phyloP scores from a whole-genome alignment of 805 yeast genomes.

The Suhomyces xylopsoci region DNA sequence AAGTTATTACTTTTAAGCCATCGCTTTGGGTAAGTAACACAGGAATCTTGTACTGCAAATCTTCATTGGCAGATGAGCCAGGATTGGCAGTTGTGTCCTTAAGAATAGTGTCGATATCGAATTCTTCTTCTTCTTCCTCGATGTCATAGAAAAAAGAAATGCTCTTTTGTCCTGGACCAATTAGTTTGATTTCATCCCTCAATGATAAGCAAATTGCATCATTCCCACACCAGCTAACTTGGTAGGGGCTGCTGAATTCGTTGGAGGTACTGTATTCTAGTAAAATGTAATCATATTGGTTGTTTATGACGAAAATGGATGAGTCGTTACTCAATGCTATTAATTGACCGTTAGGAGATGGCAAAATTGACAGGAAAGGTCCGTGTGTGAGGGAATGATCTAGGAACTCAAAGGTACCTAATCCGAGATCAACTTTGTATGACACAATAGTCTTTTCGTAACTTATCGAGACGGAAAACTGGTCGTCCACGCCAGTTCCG shows the following conservation, averaged over 20 bases:
- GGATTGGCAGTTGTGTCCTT: slow-evolving; percentile 3
- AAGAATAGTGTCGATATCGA: slow-evolving; percentile 24
- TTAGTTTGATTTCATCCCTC: slow-evolving; percentile 60
- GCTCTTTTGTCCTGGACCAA: slow-evolving; percentile 66
- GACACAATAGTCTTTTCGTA: slow-evolving; percentile 26
- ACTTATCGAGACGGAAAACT: slow-evolving; percentile 16
- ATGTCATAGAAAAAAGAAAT: slow-evolving; percentile 49
- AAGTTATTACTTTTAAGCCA: slow-evolving; percentile 68
- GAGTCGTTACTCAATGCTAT: slow-evolving; percentile 45
- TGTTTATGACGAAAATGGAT: slow-evolving; percentile 50
- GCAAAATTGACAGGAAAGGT: slow-evolving; percentile 40
- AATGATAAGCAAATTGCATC: slow-evolving; percentile 71
- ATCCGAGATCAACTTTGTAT: slow-evolving; percentile 21
- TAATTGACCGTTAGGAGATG: slow-evolving; percentile 56
- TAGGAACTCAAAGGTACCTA: slow-evolving; percentile 22
- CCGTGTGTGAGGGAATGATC: slow-evolving; percentile 47
- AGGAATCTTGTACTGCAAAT: slow-evolving; percentile 31
- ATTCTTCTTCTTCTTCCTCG: slow-evolving; percentile 26
- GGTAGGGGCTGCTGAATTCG: slow-evolving; percentile 38
- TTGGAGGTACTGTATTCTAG: slow-evolving; percentile 44
- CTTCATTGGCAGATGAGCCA: slow-evolving; percentile 3
- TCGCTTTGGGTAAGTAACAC: slow-evolving; percentile 55
- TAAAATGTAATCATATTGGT: slow-evolving; percentile 42
- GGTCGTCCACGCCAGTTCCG: slow-evolving; percentile 7
- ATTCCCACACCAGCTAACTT: slow-evolving; percentile 79